These are phyloP conservation scores for Silene coronaria DNA, from an alignment of 179 eudicot genomes.

Conservation along the genomic window DNA sequence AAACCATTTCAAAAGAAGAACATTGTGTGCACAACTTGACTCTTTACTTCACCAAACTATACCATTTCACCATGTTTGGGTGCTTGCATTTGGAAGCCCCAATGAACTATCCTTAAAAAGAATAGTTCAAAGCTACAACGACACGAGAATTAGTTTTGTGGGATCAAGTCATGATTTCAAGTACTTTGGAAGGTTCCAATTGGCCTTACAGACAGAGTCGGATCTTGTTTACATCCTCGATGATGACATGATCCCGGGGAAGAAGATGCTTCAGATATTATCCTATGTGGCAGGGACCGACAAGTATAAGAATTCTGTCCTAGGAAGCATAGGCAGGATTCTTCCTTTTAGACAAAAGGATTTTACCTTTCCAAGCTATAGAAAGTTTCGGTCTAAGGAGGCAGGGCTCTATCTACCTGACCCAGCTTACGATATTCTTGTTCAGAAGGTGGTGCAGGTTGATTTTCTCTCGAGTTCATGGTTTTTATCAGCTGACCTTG, in stretches of 20 bases:
- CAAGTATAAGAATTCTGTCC: slow-evolving; percentile 74
- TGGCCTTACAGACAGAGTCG: slow-evolving; percentile 81
- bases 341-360: slow-evolving; percentile 88
- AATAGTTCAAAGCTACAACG: slow-evolving; percentile 73
- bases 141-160: slow-evolving; percentile 69
- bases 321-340: slow-evolving; percentile 92
- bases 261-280: slow-evolving; percentile 72
- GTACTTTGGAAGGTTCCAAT: slow-evolving; percentile 88
- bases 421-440: slow-evolving; percentile 82
- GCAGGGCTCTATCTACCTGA: slow-evolving; percentile 96
- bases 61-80: slow-evolving; percentile 93
- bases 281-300: slow-evolving; percentile 88
- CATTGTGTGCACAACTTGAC: slow-evolving; percentile 77
- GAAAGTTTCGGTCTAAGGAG: slow-evolving; percentile 82
- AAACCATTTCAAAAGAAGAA: slow-evolving; percentile 88
- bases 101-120: slow-evolving; percentile 54
- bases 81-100: slow-evolving; percentile 83
- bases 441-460: slow-evolving; percentile 74
- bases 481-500: slow-evolving; percentile 80
- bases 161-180: slow-evolving; percentile 81
- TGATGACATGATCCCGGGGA: slow-evolving; percentile 96
- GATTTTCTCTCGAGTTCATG: slow-evolving; percentile 96
- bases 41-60: slow-evolving; percentile 77
- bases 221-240: slow-evolving; percentile 81
- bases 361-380: slow-evolving; percentile 78